phyloP scores from a whole-genome alignment of 208 protist species.

The Crithidia mellificae region DNA sequence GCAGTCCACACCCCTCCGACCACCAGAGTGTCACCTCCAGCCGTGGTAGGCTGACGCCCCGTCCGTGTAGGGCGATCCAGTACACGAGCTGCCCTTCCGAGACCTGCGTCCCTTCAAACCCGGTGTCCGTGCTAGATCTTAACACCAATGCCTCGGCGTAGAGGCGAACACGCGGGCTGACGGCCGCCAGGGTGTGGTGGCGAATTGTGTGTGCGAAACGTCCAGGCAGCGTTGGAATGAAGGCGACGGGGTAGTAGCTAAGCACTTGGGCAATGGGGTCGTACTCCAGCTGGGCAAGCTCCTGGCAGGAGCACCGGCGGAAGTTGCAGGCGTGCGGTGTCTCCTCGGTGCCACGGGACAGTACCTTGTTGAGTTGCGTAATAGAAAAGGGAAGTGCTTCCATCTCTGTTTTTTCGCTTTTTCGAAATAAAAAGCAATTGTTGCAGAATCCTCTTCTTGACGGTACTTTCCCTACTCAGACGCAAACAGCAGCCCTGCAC shows the following conservation, averaged over 20 bases:
- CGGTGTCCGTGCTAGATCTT: neutral
- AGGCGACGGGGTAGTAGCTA: constrained; percentile 1
- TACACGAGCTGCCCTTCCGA: constrained; percentile 5
- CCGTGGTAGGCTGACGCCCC: neutral
- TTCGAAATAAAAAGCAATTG: too few species aligned
- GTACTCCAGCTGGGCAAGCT: constrained; percentile 6
- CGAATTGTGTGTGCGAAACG: neutral
- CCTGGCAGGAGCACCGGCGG: neutral
- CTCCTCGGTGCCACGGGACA: neutral
- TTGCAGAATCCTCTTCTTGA: too few species aligned
- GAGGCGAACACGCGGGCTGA: constrained; percentile 1
- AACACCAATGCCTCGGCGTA: constrained; percentile 9
- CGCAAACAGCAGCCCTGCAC: too few species aligned
- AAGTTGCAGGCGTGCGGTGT: constrained; percentile 1
- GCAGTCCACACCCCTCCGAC: constrained; percentile 13
- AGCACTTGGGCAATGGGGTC: constrained; percentile 7
- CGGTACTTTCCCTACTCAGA: too few species aligned
- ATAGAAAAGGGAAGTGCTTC: neutral
- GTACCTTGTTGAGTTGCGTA: neutral
- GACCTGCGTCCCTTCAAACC: constrained; percentile 14
- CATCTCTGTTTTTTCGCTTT: neutral
- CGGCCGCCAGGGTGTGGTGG: constrained; percentile 10
- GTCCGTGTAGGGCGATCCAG: constrained; percentile 3
- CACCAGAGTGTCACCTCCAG: constrained; percentile 13
- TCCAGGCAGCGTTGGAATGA: constrained; percentile 8